Base-by-base conservation (phyloP, 371 early-diverging fungal species). In the Nematocida minor region DNA sequence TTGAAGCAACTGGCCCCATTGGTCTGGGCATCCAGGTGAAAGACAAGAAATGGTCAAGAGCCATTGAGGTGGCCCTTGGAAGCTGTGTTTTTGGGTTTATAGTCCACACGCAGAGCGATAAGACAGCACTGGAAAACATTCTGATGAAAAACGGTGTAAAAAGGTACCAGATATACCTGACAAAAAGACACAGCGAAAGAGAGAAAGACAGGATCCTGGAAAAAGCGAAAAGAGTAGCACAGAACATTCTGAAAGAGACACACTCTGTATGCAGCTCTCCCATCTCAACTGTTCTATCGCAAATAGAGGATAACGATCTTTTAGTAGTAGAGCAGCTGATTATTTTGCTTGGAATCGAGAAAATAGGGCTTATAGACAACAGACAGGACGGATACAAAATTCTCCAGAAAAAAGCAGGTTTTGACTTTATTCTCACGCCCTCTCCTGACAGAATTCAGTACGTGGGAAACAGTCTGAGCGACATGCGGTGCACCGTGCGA, bases 1-100 rank as follows among this genome's bases (percentile, higher is more conserved):
- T 84, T 36, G 80, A 55, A 25, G 80, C 81, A n/a, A 62, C 81
- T 32, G 86, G 86, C 4, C 86, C 86, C 14, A 55, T 85, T 31
- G 79, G 79, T 3, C 29, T 67, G 22, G 54, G 77, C 54, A 66
- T 85, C 40, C 49, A 53, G 31, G 66, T 85, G 4, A 84, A 82
- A 46, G 83, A 85, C 4, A 41, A 53, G 40, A 82, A 67, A 60
- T 85, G 86, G 86, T 53, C 60, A 20, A 80, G 80, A 54, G 62
- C 82, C 27, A 80, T 70, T 16, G 80, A 79, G 49, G 67, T 82
- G 27, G 63, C 82, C 25, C 60, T 83, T n/a, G 79, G 81, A 11
- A 67, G 69, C 18, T 32, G 55, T 29, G 2, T 85, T 14, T 70
- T 36, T 49, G 83, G 57, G 41, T 84, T 80, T 77, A 80, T 85